Base-by-base conservation (phyloP, 1,284 basidiomycete genomes). In the Puccinia triticina region DNA sequence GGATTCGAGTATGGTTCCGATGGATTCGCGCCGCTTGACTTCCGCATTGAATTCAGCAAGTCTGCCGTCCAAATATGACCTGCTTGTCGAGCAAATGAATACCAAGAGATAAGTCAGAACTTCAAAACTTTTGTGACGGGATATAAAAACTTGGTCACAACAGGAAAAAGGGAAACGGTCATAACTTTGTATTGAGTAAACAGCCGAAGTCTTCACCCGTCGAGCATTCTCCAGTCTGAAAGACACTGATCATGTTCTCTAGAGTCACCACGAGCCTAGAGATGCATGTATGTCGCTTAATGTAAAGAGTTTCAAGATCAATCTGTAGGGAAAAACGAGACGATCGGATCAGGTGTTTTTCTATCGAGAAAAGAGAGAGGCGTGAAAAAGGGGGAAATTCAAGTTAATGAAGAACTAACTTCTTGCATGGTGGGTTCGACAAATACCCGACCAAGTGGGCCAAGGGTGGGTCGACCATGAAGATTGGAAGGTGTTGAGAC, bases 251-350 rank as follows among this genome's bases (percentile, higher is more conserved):
- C 53, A 81, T 81, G 29, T 43, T 40, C 57, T 81, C 48, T 57
- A 73, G 55, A 26, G 55, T 81, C 32, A 61, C 55, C 12, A 72
- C 69, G 55, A 81, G 61, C 37, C 53, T 50, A 40, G 53, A 46
- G 29, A 81, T 61, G 57, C 78, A 81, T 10, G 53, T 55, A 46
- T 81, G 78, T 8, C 78, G 67, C 61, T 81, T 81, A 37, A 50
- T 61, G 43, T 81, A 81, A 16, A 81, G 59, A 23, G 78, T 81
- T 48, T 81, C 37, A n/a, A 81, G 50, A 72, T 81, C 78, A 21
- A 81, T 73, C 78, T 81, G 59, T 8, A 48, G 48, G 29, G 43
- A 32, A 64, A 37, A 64, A 43, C 23, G 69, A 26, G n/a, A 50
- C 16, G 29, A 74, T 46, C 18, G 29, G n/a, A 46, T 46, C 12